phyloP scores from a whole-genome alignment of 345 rosid genomes.

The Camelina laxa region DNA sequence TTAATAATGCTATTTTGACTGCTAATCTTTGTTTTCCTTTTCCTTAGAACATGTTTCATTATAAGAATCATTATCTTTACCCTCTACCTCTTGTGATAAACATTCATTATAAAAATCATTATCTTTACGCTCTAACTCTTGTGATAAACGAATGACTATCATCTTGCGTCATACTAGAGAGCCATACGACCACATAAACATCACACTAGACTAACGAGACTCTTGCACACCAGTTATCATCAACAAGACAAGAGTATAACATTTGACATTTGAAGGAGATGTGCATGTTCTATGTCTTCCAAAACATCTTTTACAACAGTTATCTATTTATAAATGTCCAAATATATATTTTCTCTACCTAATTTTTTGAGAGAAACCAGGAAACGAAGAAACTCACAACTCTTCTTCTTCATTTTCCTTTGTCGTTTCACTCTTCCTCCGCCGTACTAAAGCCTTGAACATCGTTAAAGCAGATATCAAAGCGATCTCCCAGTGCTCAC shows the following conservation, averaged over 20 bases:
- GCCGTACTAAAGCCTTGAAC: slow-evolving; percentile 54
- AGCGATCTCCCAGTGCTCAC: slow-evolving; percentile 72
- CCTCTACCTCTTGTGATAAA: too few relatives aligned
- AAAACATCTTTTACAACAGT: slow-evolving; percentile 25
- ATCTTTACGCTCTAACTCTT: too few relatives aligned
- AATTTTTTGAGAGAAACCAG: slow-evolving; percentile 21
- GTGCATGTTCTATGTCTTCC: slow-evolving; percentile 13
- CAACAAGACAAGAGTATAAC: slow-evolving; percentile 11
- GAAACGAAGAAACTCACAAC: slow-evolving; percentile 41
- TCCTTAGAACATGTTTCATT: too few relatives aligned
- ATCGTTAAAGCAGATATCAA: slow-evolving; percentile 62
- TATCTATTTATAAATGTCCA: slow-evolving; percentile 34
- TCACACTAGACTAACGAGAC: slow-evolving; percentile 21
- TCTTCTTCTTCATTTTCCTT: slow-evolving; percentile 49
- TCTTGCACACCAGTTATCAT: neutral
- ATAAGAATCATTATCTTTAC: too few relatives aligned
- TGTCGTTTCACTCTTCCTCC: slow-evolving; percentile 49
- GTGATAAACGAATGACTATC: neutral
- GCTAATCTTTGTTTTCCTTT: too few relatives aligned
- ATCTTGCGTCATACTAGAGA: slow-evolving; percentile 2
- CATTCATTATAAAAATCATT: too few relatives aligned
- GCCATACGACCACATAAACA: slow-evolving; percentile 11
- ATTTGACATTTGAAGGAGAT: slow-evolving; percentile 31
- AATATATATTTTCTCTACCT: slow-evolving; percentile 11
- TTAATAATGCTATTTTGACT: too few relatives aligned